phyloP scores from a whole-genome alignment of 129 eudicot genomes.

The Flaveria bidentis region DNA sequence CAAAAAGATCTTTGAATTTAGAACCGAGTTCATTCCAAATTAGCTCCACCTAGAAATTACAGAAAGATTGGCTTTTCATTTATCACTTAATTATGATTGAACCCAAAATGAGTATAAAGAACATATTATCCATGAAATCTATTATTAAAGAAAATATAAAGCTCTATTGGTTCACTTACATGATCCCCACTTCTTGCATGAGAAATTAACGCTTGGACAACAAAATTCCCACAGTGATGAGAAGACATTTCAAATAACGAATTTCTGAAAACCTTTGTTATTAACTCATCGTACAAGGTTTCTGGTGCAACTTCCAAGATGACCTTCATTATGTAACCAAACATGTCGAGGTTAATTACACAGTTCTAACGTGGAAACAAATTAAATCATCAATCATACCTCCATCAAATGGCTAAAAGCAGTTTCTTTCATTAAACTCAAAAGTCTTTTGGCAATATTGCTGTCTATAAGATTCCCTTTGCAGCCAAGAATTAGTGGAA shows the following conservation, averaged over 20 bases:
- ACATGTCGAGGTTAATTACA: background rate
- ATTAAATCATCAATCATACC: constrained; percentile 40
- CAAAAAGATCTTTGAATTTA: constrained; percentile 70
- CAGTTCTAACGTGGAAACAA: background rate
- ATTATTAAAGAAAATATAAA: background rate
- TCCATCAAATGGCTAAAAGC: constrained; percentile 97
- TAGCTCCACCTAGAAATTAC: constrained; percentile 53
- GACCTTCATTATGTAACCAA: constrained; percentile 55
- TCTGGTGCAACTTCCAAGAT: constrained; percentile 90
- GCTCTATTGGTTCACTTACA: constrained; percentile 45
- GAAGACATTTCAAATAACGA: constrained; percentile 68
- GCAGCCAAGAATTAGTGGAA: constrained; percentile 81
- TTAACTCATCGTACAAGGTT: constrained; percentile 53
- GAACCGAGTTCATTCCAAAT: constrained; percentile 80
- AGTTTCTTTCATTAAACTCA: constrained; percentile 65
- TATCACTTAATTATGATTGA: background rate
- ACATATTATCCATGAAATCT: background rate
- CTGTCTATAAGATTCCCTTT: constrained; percentile 44
- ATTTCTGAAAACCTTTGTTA: constrained; percentile 54
- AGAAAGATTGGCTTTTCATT: background rate
- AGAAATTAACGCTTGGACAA: constrained; percentile 82
- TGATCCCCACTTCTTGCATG: constrained; percentile 68
- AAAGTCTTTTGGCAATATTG: constrained; percentile 44
- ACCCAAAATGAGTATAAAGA: background rate
- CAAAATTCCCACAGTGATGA: constrained; percentile 82